Conservation (phyloP, 108 stramenopile species). For the Aureococcus anophagefferens region DNA sequence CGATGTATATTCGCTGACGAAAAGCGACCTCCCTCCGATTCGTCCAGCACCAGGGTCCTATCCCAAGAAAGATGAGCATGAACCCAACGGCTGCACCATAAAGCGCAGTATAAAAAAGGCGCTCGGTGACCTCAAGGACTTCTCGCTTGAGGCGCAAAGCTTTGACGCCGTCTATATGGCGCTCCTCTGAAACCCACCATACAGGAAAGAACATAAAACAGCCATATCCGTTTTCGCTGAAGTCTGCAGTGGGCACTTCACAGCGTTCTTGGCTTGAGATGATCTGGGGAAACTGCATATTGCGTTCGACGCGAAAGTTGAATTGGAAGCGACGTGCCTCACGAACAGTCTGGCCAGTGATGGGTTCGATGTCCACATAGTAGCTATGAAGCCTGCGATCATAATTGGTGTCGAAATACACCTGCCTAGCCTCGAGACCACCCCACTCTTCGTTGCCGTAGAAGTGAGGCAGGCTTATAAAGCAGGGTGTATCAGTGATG, state of each 20-base stretch:
- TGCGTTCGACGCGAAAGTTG: slow-evolving; percentile 9
- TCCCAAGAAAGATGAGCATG: neutral
- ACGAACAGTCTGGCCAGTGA: neutral
- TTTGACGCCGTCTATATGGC: neutral
- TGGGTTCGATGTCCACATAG: slow-evolving; percentile 6
- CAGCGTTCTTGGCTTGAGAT: slow-evolving; percentile 5
- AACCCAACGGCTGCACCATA: neutral
- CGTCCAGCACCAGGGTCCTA: neutral
- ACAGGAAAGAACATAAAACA: slow-evolving; percentile 12
- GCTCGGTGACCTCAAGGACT: neutral
- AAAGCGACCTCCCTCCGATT: neutral
- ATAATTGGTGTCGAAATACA: neutral
- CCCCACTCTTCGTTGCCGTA: slow-evolving; percentile 10
- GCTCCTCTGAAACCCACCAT: neutral
- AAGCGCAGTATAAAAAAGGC: neutral
- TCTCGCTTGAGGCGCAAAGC: neutral
- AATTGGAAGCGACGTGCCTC: neutral
- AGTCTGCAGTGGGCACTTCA: neutral
- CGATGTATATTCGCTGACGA: neutral
- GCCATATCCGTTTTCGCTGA: slow-evolving; percentile 1
- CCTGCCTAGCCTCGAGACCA: neutral
- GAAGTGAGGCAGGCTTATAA: neutral
- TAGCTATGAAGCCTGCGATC: neutral
- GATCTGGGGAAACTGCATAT: neutral
- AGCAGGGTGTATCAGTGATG: neutral